Evolutionary conservation across 2,329 filamentous ascomycete genomes (phyloP).

Genomic region (Didymosphaeria variabile): DNA sequence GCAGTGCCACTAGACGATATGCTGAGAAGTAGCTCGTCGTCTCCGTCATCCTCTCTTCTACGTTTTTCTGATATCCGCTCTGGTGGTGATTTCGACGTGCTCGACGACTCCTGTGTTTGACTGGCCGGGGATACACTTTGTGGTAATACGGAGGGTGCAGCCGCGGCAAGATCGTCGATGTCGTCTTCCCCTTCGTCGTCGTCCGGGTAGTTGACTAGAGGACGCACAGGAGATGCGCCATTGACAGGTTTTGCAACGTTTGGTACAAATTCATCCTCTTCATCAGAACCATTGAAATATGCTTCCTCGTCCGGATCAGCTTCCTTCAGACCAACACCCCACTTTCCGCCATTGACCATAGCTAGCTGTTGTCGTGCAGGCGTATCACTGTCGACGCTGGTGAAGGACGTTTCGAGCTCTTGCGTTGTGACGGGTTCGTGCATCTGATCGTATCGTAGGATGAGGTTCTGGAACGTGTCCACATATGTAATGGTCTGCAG

Average conservation of each 20-base stretch:
- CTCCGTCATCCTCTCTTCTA: constrained; percentile 89
- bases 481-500: constrained; percentile 81
- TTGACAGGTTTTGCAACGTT: constrained; percentile 59
- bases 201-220: constrained; percentile 90
- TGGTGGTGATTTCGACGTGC: constrained; percentile 54
- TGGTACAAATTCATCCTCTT: constrained; percentile 71
- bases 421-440: constrained; percentile 65
- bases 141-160: constrained; percentile 42
- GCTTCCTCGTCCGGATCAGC: constrained; percentile 88
- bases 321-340: constrained; percentile 79
- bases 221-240: constrained; percentile 69
- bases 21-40: constrained; percentile 84
- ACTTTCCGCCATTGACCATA: constrained; percentile 64
- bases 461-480: constrained; percentile 80
- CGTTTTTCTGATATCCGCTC: constrained; percentile 89
- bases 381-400: constrained; percentile 70
- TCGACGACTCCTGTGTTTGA: constrained; percentile 37
- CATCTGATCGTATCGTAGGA: constrained; percentile 81
- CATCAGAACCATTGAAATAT: constrained; percentile 91
- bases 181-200: constrained; percentile 73
- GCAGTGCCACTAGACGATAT: constrained; percentile 64
- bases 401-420: constrained; percentile 70
- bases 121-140: constrained; percentile 33
- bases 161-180: constrained; percentile 67
- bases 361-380: constrained; percentile 48